phyloP scores from a whole-genome alignment of 352 stramenopile species.

The Phytophthora kernoviae region DNA sequence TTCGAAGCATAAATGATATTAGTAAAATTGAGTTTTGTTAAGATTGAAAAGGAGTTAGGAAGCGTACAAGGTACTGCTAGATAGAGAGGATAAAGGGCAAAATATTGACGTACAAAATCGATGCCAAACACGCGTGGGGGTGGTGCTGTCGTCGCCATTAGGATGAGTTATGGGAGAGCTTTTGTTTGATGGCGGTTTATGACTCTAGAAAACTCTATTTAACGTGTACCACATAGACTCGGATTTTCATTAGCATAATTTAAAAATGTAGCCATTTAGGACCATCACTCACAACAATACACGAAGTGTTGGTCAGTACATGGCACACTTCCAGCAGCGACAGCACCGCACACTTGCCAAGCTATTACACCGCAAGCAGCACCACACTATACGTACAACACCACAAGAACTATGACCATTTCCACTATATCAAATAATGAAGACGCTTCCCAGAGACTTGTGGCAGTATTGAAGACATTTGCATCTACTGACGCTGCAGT shows the following conservation, averaged over 20 bases:
- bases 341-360: conserved; percentile 13
- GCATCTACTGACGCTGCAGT: conserved; percentile 10
- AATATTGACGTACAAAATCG: conserved; percentile 65
- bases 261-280: neutral
- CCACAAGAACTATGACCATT: conserved; percentile 12
- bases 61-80: conserved; percentile 2
- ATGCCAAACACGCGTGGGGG: conserved; percentile 67
- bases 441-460: conserved; percentile 26
- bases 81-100: neutral
- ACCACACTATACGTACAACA: too few relatives aligned
- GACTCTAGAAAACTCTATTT: conserved; percentile 32
- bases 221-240: conserved; percentile 8
- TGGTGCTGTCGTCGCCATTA: conserved; percentile 31
- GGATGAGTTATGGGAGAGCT: conserved; percentile 1
- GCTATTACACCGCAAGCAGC: neutral
- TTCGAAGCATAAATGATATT: neutral
- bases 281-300: conserved; percentile 32
- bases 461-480: conserved; percentile 28
- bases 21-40: conserved; percentile 12
- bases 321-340: neutral
- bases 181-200: neutral
- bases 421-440: conserved; percentile 11
- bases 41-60: conserved; percentile 2
- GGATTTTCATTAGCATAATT: neutral
- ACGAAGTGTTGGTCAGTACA: neutral